These are phyloP conservation scores for Dissoconium aciculare DNA, from an alignment of 2,329 filamentous ascomycete species.

Conservation along the genomic window DNA sequence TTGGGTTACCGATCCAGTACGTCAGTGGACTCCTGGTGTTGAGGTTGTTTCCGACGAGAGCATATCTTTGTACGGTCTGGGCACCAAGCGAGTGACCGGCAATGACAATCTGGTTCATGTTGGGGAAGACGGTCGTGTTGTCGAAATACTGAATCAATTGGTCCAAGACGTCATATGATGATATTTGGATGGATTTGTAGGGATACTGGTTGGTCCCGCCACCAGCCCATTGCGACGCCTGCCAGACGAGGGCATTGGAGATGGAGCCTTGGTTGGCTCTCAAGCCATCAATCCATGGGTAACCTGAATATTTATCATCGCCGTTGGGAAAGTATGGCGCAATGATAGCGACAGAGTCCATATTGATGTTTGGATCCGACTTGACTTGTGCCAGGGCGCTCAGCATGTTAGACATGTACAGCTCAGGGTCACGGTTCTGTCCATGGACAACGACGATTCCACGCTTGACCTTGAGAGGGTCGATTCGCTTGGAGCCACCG, in stretches of 20 bases:
- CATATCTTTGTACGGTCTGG: conserved; percentile 23
- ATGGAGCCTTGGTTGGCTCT: conserved; percentile 17
- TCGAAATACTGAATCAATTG: conserved; percentile 22
- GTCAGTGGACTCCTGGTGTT: conserved; percentile 16
- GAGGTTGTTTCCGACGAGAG: conserved; percentile 16
- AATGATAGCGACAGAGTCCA: conserved; percentile 19
- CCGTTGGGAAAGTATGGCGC: conserved; percentile 24
- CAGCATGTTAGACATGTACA: conserved; percentile 17
- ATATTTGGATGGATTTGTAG: conserved; percentile 9
- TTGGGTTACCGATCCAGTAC: conserved; percentile 24
- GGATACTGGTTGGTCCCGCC: conserved; percentile 24
- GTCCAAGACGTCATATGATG: conserved; percentile 22
- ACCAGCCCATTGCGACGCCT: conserved; percentile 21
- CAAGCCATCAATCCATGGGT: conserved; percentile 20
- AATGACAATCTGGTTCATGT: conserved; percentile 24
- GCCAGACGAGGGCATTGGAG: conserved; percentile 22
- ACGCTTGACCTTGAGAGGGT: conserved; percentile 12
- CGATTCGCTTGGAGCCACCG: conserved; percentile 4
- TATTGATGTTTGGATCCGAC: conserved; percentile 16
- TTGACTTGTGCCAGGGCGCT: conserved; percentile 18
- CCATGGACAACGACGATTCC: conserved; percentile 21
- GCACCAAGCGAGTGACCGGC: conserved; percentile 24
- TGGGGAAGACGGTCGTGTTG: conserved; percentile 20
- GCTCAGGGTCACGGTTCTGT: conserved; percentile 16
- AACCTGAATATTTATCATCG: conserved; percentile 20